Base-by-base conservation (phyloP, 1,284 basidiomycete genomes). In the Sphaerobolus stellatus region DNA sequence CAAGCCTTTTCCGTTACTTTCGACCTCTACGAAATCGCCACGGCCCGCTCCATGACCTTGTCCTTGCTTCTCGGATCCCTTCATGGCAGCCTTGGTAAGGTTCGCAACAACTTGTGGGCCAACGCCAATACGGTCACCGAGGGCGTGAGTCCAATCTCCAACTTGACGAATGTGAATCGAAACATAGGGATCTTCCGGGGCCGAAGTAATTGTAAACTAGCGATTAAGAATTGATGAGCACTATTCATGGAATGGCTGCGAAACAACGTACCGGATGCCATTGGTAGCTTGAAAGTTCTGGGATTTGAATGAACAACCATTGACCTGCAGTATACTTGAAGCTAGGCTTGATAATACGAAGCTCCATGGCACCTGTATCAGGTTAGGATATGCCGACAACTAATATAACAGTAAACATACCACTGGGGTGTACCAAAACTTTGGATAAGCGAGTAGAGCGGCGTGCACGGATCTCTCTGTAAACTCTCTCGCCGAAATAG, bases 121-220 rank as follows among this genome's bases (percentile, higher is more conserved):
- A 50, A 87, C 91, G 49, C 92, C 91, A 36, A 94, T 81, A 61
- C 88, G 84, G 52, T 88, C 84, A 36, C 90, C 92, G 34, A 95
- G 83, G 28, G 78, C 84, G 50, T 78, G 79, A 3, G 92, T 94
- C 75, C 84, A 95, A 69, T 96, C 93, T 59, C 92, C 91, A 50
- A 90, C 90, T 75, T 94, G 92, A 68, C 91, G 89, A 61, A 95
- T 88, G 69, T 94, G 93, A 41, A 95, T 71, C 20, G 90, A 92
- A 31, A 94, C 81, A 68, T 92, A 94, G 2, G 91, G 88, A 63
- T 94, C 92, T 63, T 93, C 91, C 1, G 92, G 92, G 16, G 93
- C 91, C 46, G 90, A 93, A 0, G 92, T 94, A 72, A 95, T 94
- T 36, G 92, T 94, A 72, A 95, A 94, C 83, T 93, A 62, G 40